phyloP scores from a whole-genome alignment of 2,329 filamentous ascomycete species.

The Xylariaceae sp. region DNA sequence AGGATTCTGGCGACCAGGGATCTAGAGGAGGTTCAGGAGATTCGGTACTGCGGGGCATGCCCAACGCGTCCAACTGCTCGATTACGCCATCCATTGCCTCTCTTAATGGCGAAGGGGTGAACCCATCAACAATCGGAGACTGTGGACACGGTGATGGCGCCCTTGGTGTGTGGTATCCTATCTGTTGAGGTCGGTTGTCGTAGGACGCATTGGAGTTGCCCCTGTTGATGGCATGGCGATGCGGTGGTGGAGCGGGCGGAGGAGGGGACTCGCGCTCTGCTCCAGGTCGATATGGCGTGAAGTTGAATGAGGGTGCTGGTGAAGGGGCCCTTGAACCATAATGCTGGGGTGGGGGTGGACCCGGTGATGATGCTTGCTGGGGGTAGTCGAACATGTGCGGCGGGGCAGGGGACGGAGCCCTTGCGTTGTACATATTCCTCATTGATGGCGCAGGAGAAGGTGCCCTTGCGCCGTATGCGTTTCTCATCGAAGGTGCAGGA shows the following conservation, averaged over 20 bases:
- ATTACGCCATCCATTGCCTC: slow-evolving; percentile 99
- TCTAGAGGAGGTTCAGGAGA: slow-evolving; percentile 63
- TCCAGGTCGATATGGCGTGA: slow-evolving; percentile 39
- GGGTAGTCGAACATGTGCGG: slow-evolving; percentile 29
- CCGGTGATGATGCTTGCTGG: slow-evolving; percentile 44
- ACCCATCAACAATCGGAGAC: slow-evolving; percentile 66
- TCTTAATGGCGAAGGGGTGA: slow-evolving; percentile 88
- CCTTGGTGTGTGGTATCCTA: slow-evolving; percentile 57
- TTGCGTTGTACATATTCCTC: slow-evolving; percentile 35
- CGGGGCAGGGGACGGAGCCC: slow-evolving; percentile 42
- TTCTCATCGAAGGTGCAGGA: slow-evolving; percentile 38
- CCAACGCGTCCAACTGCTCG: slow-evolving; percentile 89
- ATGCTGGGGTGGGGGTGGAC: slow-evolving; percentile 30
- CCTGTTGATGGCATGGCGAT: slow-evolving; percentile 61
- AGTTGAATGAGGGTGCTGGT: slow-evolving; percentile 44
- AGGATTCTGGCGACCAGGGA: slow-evolving; percentile 91
- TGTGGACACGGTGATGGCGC: slow-evolving; percentile 66
- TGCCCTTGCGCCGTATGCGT: slow-evolving; percentile 40
- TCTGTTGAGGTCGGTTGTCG: slow-evolving; percentile 39
- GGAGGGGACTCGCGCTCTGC: slow-evolving; percentile 62
- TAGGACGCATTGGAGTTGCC: slow-evolving; percentile 41
- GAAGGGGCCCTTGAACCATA: slow-evolving; percentile 42
- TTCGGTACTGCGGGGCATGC: slow-evolving; percentile 59
- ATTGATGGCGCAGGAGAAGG: slow-evolving; percentile 44
- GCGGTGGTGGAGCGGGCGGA: slow-evolving; percentile 81